phyloP scores from a whole-genome alignment of 306 rosid species.

The Hippophae rhamnoides region DNA sequence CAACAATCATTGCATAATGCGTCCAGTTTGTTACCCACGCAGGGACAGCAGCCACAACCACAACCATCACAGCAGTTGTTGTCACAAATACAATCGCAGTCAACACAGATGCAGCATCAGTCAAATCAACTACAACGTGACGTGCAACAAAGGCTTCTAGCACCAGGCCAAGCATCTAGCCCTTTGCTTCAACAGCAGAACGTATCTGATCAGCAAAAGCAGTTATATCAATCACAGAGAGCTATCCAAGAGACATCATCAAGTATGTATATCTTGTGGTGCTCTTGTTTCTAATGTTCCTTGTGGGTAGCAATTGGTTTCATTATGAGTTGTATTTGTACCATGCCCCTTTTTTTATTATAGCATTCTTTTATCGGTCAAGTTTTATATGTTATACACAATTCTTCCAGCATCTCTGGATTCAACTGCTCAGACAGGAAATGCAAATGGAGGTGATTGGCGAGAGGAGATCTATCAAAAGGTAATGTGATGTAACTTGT shows the following conservation, averaged over 20 bases:
- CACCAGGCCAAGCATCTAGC: conserved; percentile 42
- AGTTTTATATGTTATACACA: background rate
- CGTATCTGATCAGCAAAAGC: conserved; percentile 72
- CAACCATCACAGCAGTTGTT: conserved; percentile 60
- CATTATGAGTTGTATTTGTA: background rate
- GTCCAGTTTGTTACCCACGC: conserved; percentile 46
- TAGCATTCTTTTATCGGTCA: background rate
- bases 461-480: conserved; percentile 74
- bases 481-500: conserved; percentile 32
- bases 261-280: conserved; percentile 39
- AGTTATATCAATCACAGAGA: conserved; percentile 68
- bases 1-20: conserved; percentile 59
- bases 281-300: background rate
- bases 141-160: conserved; percentile 71
- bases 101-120: conserved; percentile 78
- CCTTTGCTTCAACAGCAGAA: conserved; percentile 66
- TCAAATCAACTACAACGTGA: conserved; percentile 60
- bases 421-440: conserved; percentile 62
- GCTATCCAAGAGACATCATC: conserved; percentile 68
- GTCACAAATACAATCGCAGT: conserved; percentile 67
- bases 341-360: background rate
- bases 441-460: conserved; percentile 65
- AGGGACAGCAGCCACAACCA: conserved; percentile 60
- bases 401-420: conserved; percentile 60
- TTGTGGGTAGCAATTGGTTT: background rate